Evolutionary conservation across 768 basidiomycete genomes (phyloP).

Genomic region (button mushroom (Agaricus bisporus)): DNA sequence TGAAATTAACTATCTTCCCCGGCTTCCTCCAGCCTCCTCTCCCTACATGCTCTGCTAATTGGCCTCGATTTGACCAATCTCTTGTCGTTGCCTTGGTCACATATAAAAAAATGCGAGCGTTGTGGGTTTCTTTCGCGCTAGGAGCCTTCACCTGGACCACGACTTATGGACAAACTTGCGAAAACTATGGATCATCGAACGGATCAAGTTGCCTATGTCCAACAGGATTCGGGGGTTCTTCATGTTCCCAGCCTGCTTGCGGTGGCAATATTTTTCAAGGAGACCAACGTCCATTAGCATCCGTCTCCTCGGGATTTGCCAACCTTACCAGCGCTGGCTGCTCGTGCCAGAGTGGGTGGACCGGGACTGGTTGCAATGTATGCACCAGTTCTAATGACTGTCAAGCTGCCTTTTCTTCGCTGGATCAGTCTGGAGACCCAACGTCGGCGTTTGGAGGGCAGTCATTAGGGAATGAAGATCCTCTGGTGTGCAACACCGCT

Average conservation of each 20-base stretch:
- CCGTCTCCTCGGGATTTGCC: conserved; percentile 39
- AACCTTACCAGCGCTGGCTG: conserved; percentile 69
- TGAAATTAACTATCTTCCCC: not conserved
- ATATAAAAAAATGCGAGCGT: not conserved
- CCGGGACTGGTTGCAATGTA: conserved; percentile 74
- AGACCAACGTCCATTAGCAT: conserved; percentile 44
- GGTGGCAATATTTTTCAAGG: conserved; percentile 81
- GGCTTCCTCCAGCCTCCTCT: not conserved
- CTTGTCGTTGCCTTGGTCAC: not conserved
- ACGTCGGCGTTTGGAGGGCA: conserved; percentile 19
- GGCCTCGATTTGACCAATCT: no score
- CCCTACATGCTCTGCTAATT: not conserved
- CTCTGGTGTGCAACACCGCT: conserved; percentile 64
- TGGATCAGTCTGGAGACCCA: conserved; percentile 27
- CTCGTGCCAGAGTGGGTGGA: conserved; percentile 70
- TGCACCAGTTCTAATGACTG: conserved; percentile 67
- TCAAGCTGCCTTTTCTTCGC: conserved; percentile 49
- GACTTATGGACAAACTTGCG: conserved; percentile 43
- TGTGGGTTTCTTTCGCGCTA: conserved; percentile 6
- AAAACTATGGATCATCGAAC: conserved; percentile 60
- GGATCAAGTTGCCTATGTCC: conserved; percentile 70
- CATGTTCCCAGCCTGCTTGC: conserved; percentile 67
- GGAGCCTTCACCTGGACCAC: conserved; percentile 13
- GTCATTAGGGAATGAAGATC: conserved; percentile 43
- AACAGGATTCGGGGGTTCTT: conserved; percentile 69